Percentiles rank a stretch among this genome's conserved stretches.
Evolutionary conservation across 2,329 filamentous ascomycete genomes (phyloP).

Genomic region (Fusarium verrucosum): DNA sequence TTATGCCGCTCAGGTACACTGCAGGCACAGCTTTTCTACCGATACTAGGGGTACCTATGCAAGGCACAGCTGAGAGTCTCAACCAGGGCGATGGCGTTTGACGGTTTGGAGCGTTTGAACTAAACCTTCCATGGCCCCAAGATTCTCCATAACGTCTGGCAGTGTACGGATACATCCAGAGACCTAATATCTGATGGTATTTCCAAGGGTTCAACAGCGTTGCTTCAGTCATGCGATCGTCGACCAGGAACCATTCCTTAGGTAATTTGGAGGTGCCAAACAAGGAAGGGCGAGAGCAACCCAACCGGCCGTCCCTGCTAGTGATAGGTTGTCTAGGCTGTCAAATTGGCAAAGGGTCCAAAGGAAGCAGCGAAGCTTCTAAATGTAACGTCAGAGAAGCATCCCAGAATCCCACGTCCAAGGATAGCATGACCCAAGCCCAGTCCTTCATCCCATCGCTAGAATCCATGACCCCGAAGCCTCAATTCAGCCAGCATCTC

Average conservation of each 20-base stretch:
- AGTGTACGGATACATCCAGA: background rate
- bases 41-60: background rate
- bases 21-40: background rate
- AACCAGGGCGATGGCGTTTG: conserved; percentile 9
- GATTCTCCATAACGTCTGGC: conserved; percentile 12
- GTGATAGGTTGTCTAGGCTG: conserved; percentile 30
- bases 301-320: conserved; percentile 27
- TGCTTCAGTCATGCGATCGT: conserved; percentile 31
- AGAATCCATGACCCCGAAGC: conserved; percentile 18
- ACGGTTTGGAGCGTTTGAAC: conserved; percentile 7
- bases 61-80: conserved; percentile 1
- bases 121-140: background rate
- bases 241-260: conserved; percentile 2
- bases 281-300: conserved; percentile 25
- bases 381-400: conserved; percentile 35
- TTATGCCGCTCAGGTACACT: conserved; percentile 11
- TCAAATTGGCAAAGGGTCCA: conserved; percentile 21
- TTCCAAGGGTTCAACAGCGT: conserved; percentile 27
- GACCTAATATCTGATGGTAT: background rate
- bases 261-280: conserved; percentile 4
- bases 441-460: conserved; percentile 1
- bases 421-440: conserved; percentile 7
- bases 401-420: conserved; percentile 14
- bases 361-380: conserved; percentile 30
- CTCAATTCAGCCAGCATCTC: conserved; percentile 22